Conservation (phyloP, 805 yeast species). For the Nakazawaea holstii region DNA sequence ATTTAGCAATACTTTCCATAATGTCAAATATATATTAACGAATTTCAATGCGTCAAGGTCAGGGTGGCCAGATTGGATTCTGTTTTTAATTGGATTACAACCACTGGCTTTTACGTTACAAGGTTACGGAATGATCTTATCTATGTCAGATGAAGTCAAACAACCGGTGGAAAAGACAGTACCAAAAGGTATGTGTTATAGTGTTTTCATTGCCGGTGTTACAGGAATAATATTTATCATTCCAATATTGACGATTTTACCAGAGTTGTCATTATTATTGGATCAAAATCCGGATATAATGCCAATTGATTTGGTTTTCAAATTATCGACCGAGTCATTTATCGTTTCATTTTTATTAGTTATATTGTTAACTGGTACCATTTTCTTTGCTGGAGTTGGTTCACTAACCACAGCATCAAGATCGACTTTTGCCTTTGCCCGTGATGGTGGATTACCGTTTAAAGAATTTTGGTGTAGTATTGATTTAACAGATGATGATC, state of each 20-base stretch:
- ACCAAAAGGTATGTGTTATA: conserved; percentile 65
- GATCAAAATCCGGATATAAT: conserved; percentile 62
- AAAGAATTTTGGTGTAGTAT: conserved; percentile 62
- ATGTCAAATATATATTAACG: conserved; percentile 53
- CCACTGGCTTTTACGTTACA: conserved; percentile 75
- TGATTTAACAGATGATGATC: conserved; percentile 44
- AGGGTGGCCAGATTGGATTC: conserved; percentile 69
- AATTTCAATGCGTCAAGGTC: conserved; percentile 66
- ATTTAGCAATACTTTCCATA: conserved; percentile 54
- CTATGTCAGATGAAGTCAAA: conserved; percentile 78
- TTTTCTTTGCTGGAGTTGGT: conserved; percentile 73
- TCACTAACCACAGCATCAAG: conserved; percentile 78
- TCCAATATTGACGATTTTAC: conserved; percentile 67
- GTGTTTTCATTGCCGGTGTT: conserved; percentile 59
- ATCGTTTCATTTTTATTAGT: conserved; percentile 66
- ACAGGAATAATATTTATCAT: conserved; percentile 69
- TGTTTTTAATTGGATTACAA: conserved; percentile 73
- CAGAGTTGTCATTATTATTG: conserved; percentile 52
- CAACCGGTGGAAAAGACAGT: conserved; percentile 62
- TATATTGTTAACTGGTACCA: conserved; percentile 61
- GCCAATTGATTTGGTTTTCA: conserved; percentile 76
- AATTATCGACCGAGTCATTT: conserved; percentile 61
- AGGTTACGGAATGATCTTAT: conserved; percentile 78
- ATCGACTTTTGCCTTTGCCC: conserved; percentile 75
- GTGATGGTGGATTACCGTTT: conserved; percentile 77